Evolutionary conservation across 768 basidiomycete genomes (phyloP), one percentile per base, ranked within the genome.

Genomic region (Pisolithus marmoratus): DNA sequence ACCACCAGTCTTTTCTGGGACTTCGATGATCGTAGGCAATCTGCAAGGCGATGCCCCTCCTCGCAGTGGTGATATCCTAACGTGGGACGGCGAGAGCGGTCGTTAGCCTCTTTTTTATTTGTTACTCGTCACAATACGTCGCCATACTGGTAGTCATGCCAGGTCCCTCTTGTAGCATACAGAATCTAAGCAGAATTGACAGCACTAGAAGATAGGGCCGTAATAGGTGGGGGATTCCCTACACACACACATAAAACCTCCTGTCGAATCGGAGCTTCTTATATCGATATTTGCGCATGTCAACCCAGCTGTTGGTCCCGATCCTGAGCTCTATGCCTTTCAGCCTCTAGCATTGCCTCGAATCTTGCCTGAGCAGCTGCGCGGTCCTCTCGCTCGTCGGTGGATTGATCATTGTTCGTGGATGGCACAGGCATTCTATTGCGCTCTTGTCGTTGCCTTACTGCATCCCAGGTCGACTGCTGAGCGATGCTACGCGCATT

Each of bases 381-480:
- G 38, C 77, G 73, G 23, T 73, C 73, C 44, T 68, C 58, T 8
- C 53, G 58, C 43, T 61, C 59, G 12, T 57, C 51, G 15, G 52
- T 43, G 5, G 52, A 24, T 19, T 56, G 44, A 15, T 40, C 50
- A 9, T 54, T 41, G 36, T 8, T 38, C 26, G 54, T 51, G 29
- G 54, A 27, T 23, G 51, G 46, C 26, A 54, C 31, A 40, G 61
- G 56, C 3, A 66, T 55, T 40, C 29, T 62, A 31, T 34, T 56
- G 42, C 70, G 73, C 61, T 78, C 76, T 54, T 84, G 74, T 44
- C 71, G 72, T 61, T 85, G 82, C 29, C 87, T 80, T 20, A 89
- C 71, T 23, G 69, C 63, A 58, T 88, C 87, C 87, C 87, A 88
- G 4, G 83, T 73, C 19, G 87, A 87, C 4, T 63, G 64, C 38